Evolutionary conservation across 2,329 filamentous ascomycete genomes (phyloP), one percentile per base, ranked within the genome.

Genomic region (Trichoderma lentiforme): DNA sequence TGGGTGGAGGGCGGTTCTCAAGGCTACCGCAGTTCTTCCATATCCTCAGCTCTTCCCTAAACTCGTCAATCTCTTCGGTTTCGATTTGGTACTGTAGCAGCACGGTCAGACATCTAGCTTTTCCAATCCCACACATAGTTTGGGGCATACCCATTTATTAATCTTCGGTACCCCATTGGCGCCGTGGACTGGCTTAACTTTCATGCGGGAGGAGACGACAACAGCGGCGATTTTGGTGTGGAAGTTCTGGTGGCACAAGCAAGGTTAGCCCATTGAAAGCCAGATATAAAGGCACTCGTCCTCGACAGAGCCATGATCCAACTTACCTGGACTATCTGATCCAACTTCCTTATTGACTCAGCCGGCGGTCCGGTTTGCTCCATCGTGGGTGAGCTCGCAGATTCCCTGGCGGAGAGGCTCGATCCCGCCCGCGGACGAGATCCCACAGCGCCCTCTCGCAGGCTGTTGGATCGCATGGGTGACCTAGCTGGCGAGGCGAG

Each of bases 1-100:
- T 85, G 3, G 94, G 91, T 47, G 93, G 92, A 43, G 96, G 96
- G 72, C 88, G 90, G 77, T 92, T 91, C 65, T 93, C 90, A 74
- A 92, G 88, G 73, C 92, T 89, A 80, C 95, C 92, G 79, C 92
- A 93, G 60, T 85, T 88, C 81, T 91, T 95, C 95, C 95, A 99
- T 72, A 89, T 86, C 76, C 88, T 87, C 74, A 98, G 87, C 75
- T 96, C 92, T 75, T 97, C 92, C 77, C 88, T 87, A 78, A 97
- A 94, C 73, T 93, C 90, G 78, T 97, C 93, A 74, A 95, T 95
- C 77, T 99, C 96, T 77, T 97, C 93, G 58, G 97, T 91, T 76
- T 97, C 92, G 76, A 98, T 90, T 84, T 97, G 97, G 83, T 98
- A 99, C 96, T 98, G 78, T 60, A 64, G 36, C 76, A 70, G 24